Percentiles rank a stretch among this genome's conserved stretches.
Conservation (phyloP, 371 early-diverging fungal genomes). For the Amoeboaphelidium occidentale region DNA sequence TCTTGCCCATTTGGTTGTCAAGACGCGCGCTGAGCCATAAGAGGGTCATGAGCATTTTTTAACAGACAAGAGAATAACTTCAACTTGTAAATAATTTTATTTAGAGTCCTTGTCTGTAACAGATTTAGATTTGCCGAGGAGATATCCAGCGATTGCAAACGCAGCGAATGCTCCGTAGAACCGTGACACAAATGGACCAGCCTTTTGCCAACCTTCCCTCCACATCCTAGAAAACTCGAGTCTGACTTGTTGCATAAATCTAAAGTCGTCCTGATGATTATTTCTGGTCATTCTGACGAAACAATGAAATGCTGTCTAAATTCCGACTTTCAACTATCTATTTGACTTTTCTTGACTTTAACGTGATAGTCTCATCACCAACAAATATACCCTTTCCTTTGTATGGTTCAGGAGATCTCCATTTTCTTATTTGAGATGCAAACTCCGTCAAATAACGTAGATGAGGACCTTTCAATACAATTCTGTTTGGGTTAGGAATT, state of each 20-base stretch:
- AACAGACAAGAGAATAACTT: no score
- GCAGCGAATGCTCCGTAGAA: neutral
- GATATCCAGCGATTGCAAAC: neutral
- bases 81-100: neutral
- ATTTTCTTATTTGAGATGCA: slow-evolving; percentile 69
- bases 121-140: neutral
- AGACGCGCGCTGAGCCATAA: no score
- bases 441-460: slow-evolving; percentile 54
- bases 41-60: no score
- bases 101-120: neutral
- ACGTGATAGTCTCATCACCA: slow-evolving; percentile 82
- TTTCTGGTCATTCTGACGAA: no score
- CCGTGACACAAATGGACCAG: neutral
- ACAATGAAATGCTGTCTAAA: no score
- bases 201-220: neutral
- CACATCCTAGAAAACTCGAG: no score
- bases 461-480: slow-evolving; percentile 54
- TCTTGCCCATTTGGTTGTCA: no score
- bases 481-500: slow-evolving; percentile 60
- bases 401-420: slow-evolving; percentile 89
- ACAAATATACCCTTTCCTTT: slow-evolving; percentile 97
- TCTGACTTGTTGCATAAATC: no score
- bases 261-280: no score
- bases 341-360: slow-evolving; percentile 89
- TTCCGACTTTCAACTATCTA: no score